Evolutionary conservation across 148 eudicot species (phyloP).

Genomic region (Gaultheria prostrata): DNA sequence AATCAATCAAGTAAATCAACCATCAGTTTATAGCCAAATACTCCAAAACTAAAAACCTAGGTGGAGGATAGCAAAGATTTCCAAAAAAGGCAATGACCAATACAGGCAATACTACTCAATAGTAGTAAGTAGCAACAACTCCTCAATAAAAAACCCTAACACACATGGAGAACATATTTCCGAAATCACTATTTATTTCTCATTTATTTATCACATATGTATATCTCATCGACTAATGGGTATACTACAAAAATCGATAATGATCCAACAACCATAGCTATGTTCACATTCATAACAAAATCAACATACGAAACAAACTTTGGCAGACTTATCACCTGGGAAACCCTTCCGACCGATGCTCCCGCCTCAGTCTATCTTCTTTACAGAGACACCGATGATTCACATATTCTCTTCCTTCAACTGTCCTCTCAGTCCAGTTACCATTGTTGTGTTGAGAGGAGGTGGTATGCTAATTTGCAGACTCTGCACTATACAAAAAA

Average conservation of each 20-base stretch:
- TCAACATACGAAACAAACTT: slow-evolving; percentile 29
- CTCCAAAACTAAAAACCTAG: neutral
- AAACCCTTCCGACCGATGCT: slow-evolving; percentile 23
- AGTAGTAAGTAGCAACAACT: neutral
- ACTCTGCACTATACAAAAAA: slow-evolving; percentile 40
- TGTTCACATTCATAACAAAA: slow-evolving; percentile 28
- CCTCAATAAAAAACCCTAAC: neutral
- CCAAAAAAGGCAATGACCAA: neutral
- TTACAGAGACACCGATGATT: slow-evolving; percentile 10
- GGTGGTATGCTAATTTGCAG: slow-evolving; percentile 21
- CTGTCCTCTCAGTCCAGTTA: slow-evolving; percentile 24
- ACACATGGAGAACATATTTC: neutral
- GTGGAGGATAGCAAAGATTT: neutral
- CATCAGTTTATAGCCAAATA: neutral
- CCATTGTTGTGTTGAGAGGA: slow-evolving; percentile 31
- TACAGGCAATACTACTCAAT: neutral
- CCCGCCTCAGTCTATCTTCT: slow-evolving; percentile 15
- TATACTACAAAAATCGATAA: slow-evolving; percentile 33
- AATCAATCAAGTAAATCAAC: neutral
- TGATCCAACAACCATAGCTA: slow-evolving; percentile 17
- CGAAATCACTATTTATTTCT: slow-evolving; percentile 13
- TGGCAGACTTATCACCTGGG: slow-evolving; percentile 25
- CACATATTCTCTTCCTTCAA: slow-evolving; percentile 16
- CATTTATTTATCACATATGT: slow-evolving; percentile 11
- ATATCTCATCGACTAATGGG: slow-evolving; percentile 22